Conservation (phyloP, 768 basidiomycete species). For the Mycena amicta region DNA sequence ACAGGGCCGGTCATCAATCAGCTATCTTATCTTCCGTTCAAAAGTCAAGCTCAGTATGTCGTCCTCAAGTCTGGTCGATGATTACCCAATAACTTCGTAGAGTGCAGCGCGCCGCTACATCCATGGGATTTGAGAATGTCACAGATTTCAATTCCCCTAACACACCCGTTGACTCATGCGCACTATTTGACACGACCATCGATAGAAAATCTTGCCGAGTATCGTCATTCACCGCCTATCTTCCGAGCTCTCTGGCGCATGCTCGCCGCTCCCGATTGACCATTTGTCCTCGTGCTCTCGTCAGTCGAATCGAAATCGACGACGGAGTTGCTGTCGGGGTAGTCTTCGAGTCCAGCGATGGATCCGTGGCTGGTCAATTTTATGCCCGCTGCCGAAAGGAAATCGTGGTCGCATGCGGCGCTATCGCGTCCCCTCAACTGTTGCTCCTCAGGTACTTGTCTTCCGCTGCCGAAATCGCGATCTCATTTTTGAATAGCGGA, state of each 20-base stretch:
- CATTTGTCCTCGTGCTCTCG: conserved; percentile 19
- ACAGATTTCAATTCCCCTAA: background rate
- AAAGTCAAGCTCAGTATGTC: background rate
- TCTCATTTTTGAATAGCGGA: conserved; percentile 27
- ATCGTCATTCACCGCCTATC: conserved; percentile 19
- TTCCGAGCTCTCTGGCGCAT: conserved; percentile 9
- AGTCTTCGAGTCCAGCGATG: conserved; percentile 7
- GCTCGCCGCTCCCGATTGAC: conserved; percentile 12
- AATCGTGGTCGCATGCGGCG: conserved; percentile 37
- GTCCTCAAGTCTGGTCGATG: background rate
- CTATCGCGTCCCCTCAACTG: conserved; percentile 19
- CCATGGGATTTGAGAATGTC: background rate
- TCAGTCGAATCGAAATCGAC: conserved; percentile 3
- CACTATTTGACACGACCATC: conserved; percentile 4
- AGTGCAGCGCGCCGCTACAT: background rate
- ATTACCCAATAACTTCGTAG: background rate
- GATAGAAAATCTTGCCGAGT: conserved; percentile 8
- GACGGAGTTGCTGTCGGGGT: conserved; percentile 12
- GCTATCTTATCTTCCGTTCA: background rate
- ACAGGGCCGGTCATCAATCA: background rate
- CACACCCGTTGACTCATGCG: conserved; percentile 2
- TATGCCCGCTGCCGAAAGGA: conserved; percentile 45
- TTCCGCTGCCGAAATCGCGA: background rate
- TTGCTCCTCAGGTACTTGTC: conserved; percentile 2
- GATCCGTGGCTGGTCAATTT: conserved; percentile 22